Evolutionary conservation across 2,329 filamentous ascomycete species (phyloP).

Genomic region (Claviceps arundinis): DNA sequence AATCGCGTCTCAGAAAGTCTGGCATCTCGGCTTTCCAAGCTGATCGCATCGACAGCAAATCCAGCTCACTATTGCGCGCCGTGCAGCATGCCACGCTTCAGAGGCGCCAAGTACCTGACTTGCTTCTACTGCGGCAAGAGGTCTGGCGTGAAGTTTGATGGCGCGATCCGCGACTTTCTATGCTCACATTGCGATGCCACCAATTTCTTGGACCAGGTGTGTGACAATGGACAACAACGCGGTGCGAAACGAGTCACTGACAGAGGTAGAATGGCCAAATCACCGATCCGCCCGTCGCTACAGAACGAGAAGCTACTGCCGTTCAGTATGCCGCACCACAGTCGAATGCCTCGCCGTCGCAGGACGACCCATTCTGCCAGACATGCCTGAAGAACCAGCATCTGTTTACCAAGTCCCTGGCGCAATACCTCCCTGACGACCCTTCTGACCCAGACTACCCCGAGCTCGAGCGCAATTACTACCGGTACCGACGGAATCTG

Average conservation of each 20-base stretch:
- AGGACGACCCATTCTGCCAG: conserved; percentile 47
- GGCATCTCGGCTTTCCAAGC: background rate
- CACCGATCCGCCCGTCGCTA: conserved; percentile 64
- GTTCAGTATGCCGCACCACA: conserved; percentile 34
- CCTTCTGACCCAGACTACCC: conserved; percentile 53
- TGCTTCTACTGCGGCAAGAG: conserved; percentile 79
- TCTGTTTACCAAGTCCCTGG: conserved; percentile 60
- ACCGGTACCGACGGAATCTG: conserved; percentile 55
- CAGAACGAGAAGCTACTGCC: conserved; percentile 27
- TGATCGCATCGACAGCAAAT: background rate
- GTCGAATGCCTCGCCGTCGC: conserved; percentile 14
- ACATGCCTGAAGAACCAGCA: conserved; percentile 84
- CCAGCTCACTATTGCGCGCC: too few relatives aligned
- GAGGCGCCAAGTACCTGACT: conserved; percentile 33
- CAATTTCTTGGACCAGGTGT: conserved; percentile 79
- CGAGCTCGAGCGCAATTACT: conserved; percentile 54
- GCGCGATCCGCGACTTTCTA: conserved; percentile 49
- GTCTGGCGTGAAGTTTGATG: conserved; percentile 46
- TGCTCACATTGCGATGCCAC: conserved; percentile 71
- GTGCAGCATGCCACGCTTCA: conserved; percentile 28
- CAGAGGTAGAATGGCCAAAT: conserved; percentile 64
- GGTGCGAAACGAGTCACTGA: conserved; percentile 3
- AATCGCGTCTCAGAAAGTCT: background rate
- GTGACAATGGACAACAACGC: background rate
- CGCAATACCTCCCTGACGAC: conserved; percentile 62